Percentiles rank a stretch among this genome's conserved stretches.
Conservation (phyloP, 2,329 filamentous ascomycete genomes). For the Hymenoscyphus albidus region DNA sequence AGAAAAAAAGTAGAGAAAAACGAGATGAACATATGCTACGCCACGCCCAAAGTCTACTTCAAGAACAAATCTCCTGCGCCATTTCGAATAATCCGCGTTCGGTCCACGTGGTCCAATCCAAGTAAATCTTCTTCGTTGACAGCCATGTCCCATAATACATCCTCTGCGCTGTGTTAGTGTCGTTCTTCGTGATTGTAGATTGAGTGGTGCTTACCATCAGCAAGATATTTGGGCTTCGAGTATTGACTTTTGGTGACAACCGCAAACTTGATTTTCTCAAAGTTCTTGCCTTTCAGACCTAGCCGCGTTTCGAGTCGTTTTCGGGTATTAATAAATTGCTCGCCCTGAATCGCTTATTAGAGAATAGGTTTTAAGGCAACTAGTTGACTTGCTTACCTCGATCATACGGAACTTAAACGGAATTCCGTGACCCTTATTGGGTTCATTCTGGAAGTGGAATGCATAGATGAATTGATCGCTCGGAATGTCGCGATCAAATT, state of each 20-base stretch:
- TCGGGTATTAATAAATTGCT: constrained; percentile 86
- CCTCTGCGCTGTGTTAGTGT: constrained; percentile 43
- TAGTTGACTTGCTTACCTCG: constrained; percentile 53
- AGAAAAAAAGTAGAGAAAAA: not conserved
- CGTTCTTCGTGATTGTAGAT: not conserved
- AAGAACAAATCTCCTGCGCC: constrained; percentile 62
- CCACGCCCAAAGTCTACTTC: constrained; percentile 29
- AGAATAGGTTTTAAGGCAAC: not conserved
- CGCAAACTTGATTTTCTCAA: constrained; percentile 98
- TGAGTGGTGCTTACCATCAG: constrained; percentile 66
- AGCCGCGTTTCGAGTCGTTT: constrained; percentile 90
- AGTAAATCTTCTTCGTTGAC: constrained; percentile 57
- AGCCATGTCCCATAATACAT: constrained; percentile 53
- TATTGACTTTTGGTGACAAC: constrained; percentile 68
- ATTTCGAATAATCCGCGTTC: constrained; percentile 54
- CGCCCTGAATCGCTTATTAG: constrained; percentile 51
- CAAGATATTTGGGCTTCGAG: constrained; percentile 75
- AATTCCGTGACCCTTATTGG: constrained; percentile 76
- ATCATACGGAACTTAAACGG: constrained; percentile 89
- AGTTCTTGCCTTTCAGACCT: constrained; percentile 94
- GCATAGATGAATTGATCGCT: constrained; percentile 65
- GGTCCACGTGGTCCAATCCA: constrained; percentile 63
- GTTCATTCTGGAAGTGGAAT: constrained; percentile 91
- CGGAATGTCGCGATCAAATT: constrained; percentile 61
- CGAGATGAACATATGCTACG: constrained; percentile 3